Conservation (phyloP, 192 early-diverging fungal genomes). For the Glomus cerebriforme region DNA sequence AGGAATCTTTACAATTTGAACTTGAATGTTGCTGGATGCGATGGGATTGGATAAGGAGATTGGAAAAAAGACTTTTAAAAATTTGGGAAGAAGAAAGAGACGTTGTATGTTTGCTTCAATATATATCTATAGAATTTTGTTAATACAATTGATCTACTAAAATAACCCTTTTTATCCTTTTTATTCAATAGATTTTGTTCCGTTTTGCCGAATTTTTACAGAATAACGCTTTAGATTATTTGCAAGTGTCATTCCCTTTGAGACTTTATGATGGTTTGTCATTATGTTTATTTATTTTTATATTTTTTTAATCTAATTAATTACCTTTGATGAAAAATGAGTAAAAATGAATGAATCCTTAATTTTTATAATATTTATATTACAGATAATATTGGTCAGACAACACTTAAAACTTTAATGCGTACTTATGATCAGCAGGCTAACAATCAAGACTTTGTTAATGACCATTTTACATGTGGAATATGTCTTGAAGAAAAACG, state of each 20-base stretch:
- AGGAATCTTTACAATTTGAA: slow-evolving; percentile 13
- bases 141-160: not conserved
- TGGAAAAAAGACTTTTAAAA: slow-evolving; percentile 18
- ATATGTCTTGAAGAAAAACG: slow-evolving; percentile 39
- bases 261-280: slow-evolving; percentile 24
- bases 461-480: slow-evolving; percentile 34
- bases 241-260: slow-evolving; percentile 19
- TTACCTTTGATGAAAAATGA: not conserved
- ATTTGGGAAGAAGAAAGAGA: slow-evolving; percentile 36
- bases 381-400: slow-evolving; percentile 1
- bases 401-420: slow-evolving; percentile 23
- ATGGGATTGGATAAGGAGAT: not conserved
- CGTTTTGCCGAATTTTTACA: slow-evolving; percentile 30
- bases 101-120: slow-evolving; percentile 25
- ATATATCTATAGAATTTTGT: not conserved
- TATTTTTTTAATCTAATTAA: too few species aligned
- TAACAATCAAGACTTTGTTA: slow-evolving; percentile 13
- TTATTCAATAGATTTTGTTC: slow-evolving; percentile 8
- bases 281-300: not conserved
- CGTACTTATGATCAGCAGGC: slow-evolving; percentile 23
- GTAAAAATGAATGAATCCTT: too few species aligned
- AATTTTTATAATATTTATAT: not conserved
- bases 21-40: slow-evolving; percentile 35
- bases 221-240: slow-evolving; percentile 12
- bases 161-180: too few species aligned